A percentile compares a stretch with the other conserved stretches of the same genome.
Conservation (phyloP, 2,329 filamentous ascomycete species). For the Parafenestella ontariensis region DNA sequence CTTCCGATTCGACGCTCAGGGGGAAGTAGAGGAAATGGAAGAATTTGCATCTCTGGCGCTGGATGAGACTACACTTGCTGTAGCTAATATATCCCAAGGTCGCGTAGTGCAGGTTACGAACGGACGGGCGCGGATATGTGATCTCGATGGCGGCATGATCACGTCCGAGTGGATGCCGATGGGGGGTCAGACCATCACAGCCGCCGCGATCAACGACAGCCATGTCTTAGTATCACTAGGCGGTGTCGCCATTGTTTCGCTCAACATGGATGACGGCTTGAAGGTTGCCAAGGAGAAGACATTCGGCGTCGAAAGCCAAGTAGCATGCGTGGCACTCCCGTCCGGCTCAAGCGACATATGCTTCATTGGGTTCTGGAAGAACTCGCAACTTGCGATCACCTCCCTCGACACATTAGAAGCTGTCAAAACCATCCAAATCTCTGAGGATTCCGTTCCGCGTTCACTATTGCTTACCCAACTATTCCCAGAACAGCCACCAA, state of each 20-base stretch:
- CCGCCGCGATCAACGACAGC: constrained; percentile 75
- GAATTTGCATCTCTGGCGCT: constrained; percentile 74
- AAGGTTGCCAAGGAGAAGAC: constrained; percentile 65
- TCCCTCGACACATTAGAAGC: constrained; percentile 70
- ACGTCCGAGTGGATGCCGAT: constrained; percentile 65
- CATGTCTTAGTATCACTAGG: constrained; percentile 77
- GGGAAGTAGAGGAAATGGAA: constrained; percentile 87
- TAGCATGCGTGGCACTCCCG: constrained; percentile 84
- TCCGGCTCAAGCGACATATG: constrained; percentile 69
- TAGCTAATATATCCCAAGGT: constrained; percentile 67
- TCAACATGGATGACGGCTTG: constrained; percentile 68
- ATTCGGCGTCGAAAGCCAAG: constrained; percentile 72
- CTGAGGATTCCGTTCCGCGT: constrained; percentile 79
- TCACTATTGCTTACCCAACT: constrained; percentile 82
- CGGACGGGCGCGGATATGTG: constrained; percentile 66
- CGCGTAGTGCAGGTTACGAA: constrained; percentile 80
- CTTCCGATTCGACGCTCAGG: constrained; percentile 76
- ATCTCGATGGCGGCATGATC: constrained; percentile 62
- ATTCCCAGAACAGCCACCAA: constrained; percentile 70
- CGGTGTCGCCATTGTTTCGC: constrained; percentile 73
- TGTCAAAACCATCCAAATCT: constrained; percentile 62
- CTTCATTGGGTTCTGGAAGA: constrained; percentile 86
- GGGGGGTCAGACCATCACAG: constrained; percentile 68
- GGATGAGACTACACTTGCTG: constrained; percentile 74
- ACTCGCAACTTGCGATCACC: constrained; percentile 79